Evolutionary conservation across 371 early-diverging fungal genomes (phyloP).

Genomic region (Gilbertella persicaria): DNA sequence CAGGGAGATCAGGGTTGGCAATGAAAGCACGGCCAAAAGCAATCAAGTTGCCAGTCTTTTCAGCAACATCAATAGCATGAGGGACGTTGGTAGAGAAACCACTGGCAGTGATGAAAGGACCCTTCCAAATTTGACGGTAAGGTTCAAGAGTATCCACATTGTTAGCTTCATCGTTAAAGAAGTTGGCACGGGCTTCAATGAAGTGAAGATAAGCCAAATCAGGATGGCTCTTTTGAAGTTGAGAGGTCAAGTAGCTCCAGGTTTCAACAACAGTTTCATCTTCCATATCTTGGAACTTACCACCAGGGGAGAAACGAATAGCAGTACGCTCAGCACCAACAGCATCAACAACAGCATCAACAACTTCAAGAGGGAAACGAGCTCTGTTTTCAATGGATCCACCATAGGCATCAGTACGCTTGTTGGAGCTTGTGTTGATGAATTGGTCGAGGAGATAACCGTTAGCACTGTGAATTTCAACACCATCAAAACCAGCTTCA

Average conservation of each 20-base stretch:
- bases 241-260: constrained; percentile 23
- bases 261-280: constrained; percentile 33
- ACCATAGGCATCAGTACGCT: too few relatives aligned
- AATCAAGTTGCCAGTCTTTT: constrained; percentile 9
- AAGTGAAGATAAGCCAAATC: constrained; percentile 36
- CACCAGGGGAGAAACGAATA: too few relatives aligned
- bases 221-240: constrained; percentile 23
- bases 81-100: constrained; percentile 22
- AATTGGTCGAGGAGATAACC: too few relatives aligned
- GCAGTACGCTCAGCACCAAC: constrained; percentile 36
- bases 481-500: too few relatives aligned
- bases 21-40: constrained; percentile 24
- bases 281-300: constrained; percentile 31
- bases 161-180: not conserved
- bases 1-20: constrained; percentile 17
- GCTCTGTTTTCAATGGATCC: too few relatives aligned
- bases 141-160: constrained; percentile 20
- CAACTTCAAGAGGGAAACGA: constrained; percentile 34
- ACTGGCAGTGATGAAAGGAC: constrained; percentile 30
- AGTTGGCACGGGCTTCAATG: constrained; percentile 27
- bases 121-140: constrained; percentile 35
- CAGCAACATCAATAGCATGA: constrained; percentile 10
- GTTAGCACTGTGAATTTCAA: too few relatives aligned
- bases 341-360: constrained; percentile 62
- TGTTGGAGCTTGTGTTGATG: too few relatives aligned